Conservation (phyloP, 768 basidiomycete genomes). For the Russula abietina region DNA sequence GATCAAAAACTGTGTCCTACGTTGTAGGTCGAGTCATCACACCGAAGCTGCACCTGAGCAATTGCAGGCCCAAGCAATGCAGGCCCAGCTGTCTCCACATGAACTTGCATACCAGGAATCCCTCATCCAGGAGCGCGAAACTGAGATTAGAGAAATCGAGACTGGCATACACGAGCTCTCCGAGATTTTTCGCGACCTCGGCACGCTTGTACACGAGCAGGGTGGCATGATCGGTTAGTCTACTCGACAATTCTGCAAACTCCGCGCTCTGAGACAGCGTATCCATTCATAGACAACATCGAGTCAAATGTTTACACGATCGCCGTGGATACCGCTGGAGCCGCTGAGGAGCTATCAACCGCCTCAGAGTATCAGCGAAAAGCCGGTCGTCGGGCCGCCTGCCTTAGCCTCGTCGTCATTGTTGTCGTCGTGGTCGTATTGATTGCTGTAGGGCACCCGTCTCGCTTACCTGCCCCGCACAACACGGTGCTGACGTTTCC, state of each 20-base stretch:
- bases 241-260: conserved; percentile 9
- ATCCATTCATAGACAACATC: conserved; percentile 68
- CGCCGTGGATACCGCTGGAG: conserved; percentile 72
- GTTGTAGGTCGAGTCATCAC: conserved; percentile 12
- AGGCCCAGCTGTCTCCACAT: conserved; percentile 74
- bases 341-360: conserved; percentile 78
- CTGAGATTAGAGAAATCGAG: conserved; percentile 94
- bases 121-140: conserved; percentile 88
- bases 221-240: conserved; percentile 85
- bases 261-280: background rate
- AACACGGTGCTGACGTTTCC: background rate
- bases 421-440: conserved; percentile 86
- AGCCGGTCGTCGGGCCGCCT: conserved; percentile 85
- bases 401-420: conserved; percentile 81
- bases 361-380: conserved; percentile 93
- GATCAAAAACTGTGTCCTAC: background rate
- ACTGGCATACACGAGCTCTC: conserved; percentile 92
- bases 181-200: conserved; percentile 94
- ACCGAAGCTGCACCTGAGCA: conserved; percentile 46
- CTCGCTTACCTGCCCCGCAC: background rate
- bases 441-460: conserved; percentile 67
- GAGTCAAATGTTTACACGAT: conserved; percentile 89
- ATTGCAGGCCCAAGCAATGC: conserved; percentile 63
- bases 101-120: conserved; percentile 96
- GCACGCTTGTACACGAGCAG: conserved; percentile 90